Percentiles rank a stretch among this genome's conserved stretches.
These are phyloP conservation scores for Sisymbrium irio DNA, from an alignment of 345 rosid genomes.

Conservation along the genomic window DNA sequence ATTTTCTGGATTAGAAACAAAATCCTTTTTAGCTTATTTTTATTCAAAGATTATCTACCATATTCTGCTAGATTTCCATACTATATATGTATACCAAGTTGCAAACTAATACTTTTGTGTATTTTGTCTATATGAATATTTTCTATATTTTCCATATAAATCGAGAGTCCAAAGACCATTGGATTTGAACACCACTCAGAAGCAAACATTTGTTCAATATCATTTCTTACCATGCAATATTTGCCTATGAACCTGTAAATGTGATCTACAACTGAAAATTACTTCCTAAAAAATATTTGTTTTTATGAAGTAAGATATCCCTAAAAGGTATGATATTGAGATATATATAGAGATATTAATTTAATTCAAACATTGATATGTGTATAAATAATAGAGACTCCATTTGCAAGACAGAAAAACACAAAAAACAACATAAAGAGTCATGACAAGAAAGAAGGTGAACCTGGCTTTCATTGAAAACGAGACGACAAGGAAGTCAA, in stretches of 20 bases:
- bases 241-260: neutral
- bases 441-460: conserved; percentile 61
- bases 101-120: neutral
- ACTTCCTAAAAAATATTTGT: neutral
- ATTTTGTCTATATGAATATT: neutral
- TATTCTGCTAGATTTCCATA: neutral
- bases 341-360: neutral
- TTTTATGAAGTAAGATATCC: neutral
- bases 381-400: neutral
- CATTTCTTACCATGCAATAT: neutral
- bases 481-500: conserved; percentile 51
- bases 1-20: neutral
- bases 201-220: neutral
- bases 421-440: neutral
- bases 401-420: neutral
- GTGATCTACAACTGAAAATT: neutral
- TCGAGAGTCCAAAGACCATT: neutral
- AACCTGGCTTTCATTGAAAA: conserved; percentile 45
- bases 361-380: neutral
- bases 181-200: neutral
- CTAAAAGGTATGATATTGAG: conserved; percentile 3
- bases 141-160: neutral
- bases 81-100: neutral
- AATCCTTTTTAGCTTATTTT: neutral
- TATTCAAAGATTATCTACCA: conserved; percentile 1